Evolutionary conservation across 139 green algal species (phyloP).

Genomic region (Chlorella sorokiniana): DNA sequence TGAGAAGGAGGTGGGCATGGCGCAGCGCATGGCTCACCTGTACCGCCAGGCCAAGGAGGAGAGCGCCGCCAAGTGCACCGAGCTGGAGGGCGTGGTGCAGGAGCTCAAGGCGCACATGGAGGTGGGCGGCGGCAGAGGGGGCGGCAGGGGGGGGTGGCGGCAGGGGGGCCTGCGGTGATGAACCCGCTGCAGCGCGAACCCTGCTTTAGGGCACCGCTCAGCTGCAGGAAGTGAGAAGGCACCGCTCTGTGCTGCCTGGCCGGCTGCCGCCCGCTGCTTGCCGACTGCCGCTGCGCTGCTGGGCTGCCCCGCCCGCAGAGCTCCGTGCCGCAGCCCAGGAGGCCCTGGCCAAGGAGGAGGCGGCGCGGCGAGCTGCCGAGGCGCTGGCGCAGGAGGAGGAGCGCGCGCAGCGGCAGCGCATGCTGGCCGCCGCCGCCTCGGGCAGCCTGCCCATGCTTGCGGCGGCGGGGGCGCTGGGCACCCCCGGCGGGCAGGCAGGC

Average conservation of each 20-base stretch:
- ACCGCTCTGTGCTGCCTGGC: neutral
- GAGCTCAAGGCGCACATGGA: constrained; percentile 55
- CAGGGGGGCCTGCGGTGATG: neutral
- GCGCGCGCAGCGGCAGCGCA: constrained; percentile 34
- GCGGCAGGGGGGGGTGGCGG: neutral
- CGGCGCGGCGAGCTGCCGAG: constrained; percentile 23
- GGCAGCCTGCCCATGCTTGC: constrained; percentile 16
- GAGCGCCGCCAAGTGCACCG: constrained; percentile 26
- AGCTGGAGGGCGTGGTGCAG: constrained; percentile 62
- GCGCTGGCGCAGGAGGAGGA: constrained; percentile 40
- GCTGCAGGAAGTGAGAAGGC: too few relatives aligned
- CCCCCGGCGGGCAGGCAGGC: neutral
- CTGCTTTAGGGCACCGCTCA: too few relatives aligned
- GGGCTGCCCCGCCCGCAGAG: constrained; percentile 5
- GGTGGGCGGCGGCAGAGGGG: neutral
- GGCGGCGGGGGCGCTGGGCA: constrained; percentile 6
- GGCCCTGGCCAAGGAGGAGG: constrained; percentile 30
- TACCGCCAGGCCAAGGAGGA: constrained; percentile 54
- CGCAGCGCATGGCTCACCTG: constrained; percentile 53
- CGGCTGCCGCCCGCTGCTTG: too few relatives aligned
- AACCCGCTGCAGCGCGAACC: too few relatives aligned
- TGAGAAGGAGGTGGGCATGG: constrained; percentile 53
- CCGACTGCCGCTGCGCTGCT: too few relatives aligned
- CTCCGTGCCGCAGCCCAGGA: constrained; percentile 30
- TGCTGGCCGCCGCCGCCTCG: constrained; percentile 48